Evolutionary conservation across 331 rosid species (phyloP).

Genomic region (Cydonia oblonga): DNA sequence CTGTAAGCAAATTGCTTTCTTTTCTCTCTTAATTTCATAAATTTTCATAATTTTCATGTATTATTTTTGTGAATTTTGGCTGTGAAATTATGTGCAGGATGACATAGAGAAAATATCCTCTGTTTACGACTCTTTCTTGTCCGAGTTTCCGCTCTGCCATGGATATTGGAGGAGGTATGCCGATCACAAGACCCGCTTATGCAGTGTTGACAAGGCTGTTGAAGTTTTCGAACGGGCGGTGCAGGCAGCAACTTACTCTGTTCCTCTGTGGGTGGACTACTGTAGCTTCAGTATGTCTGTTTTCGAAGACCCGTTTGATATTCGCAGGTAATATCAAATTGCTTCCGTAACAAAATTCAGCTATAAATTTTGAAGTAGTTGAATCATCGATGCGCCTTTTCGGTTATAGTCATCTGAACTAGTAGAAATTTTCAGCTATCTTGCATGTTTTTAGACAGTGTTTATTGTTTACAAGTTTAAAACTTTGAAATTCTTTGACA

Average conservation of each 20-base stretch:
- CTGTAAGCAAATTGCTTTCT: slow-evolving; percentile 33
- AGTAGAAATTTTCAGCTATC: not conserved
- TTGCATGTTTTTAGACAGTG: not conserved
- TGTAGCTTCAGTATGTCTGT: slow-evolving; percentile 56
- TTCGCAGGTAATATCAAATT: slow-evolving; percentile 45
- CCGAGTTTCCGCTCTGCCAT: slow-evolving; percentile 72
- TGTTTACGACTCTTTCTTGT: slow-evolving; percentile 62
- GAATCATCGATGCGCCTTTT: not conserved
- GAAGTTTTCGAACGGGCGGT: slow-evolving; percentile 73
- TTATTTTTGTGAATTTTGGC: not conserved
- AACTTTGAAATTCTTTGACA: slow-evolving; percentile 17
- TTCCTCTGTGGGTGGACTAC: slow-evolving; percentile 69
- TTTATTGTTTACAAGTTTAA: not conserved
- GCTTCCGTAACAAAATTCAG: not conserved
- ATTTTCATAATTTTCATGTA: not conserved
- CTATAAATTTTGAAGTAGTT: not conserved
- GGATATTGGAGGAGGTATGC: slow-evolving; percentile 88
- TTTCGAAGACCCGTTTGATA: slow-evolving; percentile 76
- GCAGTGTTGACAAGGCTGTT: slow-evolving; percentile 56
- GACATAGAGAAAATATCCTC: slow-evolving; percentile 40
- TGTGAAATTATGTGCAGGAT: slow-evolving; percentile 39
- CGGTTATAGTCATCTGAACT: not conserved
- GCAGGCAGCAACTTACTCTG: slow-evolving; percentile 54
- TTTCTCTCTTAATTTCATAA: not conserved
- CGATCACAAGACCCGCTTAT: slow-evolving; percentile 39